Base-by-base conservation (phyloP, 805 yeast species). In the Barnettozyma siamensis region DNA sequence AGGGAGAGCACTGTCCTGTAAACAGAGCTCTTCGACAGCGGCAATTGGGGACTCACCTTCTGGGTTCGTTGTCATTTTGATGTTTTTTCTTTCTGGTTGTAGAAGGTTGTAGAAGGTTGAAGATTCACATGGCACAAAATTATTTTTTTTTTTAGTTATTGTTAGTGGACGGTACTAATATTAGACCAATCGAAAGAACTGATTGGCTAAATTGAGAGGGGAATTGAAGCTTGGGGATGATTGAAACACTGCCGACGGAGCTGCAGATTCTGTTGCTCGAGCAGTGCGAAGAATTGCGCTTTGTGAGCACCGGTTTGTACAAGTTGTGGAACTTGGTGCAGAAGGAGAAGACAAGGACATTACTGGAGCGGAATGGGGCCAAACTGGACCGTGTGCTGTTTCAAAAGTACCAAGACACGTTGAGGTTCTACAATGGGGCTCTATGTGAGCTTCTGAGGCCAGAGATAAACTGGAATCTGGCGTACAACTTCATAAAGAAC, bases 401-500 rank as follows among this genome's bases (percentile, higher is more conserved):
- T 7, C 7, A 9, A 21, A 15, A 11, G 3, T 54, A 45, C 21
- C 32, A 41, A 4, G 5, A 26, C 5, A 35, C 45, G 1, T 53
- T 70, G 2, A 38, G 63, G 2, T 51, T 60, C 18, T 66, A 62
- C 48, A 63, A 66, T 7, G 59, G 67, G 17, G 64, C 70, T 1
- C 62, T 73, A 64, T 48, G 67, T 24, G 54, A 58, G 24, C 47
- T 63, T 4, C 45, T 34, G 47, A 7, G 19, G 4, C 55, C 54
- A 3, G 55, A 50, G 62, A 6, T 48, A 44, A 16, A 51, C 1
- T 80, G 83, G 83, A 65, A 62, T 46, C 59, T 78, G 23, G 63
- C 77, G 1, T 75, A 72, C 45, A 67, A 75, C 0, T 59, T 80
- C 7, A 57, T 75, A 42, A 67, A 66, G 45, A 77, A 75, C 50